Base-by-base conservation (phyloP, 1,284 basidiomycete genomes). In the Omphalotus olearius region DNA sequence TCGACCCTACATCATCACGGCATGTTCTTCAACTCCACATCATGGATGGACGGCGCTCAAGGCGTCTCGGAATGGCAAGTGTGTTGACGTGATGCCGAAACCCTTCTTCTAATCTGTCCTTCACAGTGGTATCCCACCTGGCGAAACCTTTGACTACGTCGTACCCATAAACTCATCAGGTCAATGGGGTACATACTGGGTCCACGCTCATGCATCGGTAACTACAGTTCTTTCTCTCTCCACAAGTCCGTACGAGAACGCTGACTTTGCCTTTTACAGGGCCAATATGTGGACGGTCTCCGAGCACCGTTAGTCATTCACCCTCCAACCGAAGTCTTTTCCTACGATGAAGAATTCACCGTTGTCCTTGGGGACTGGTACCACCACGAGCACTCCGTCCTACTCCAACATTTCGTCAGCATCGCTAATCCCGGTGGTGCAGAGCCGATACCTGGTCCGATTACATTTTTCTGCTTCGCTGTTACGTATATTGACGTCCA, bases 321-420 rank as follows among this genome's bases (percentile, higher is more conserved):
- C 61, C 85, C 75, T 9, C 64, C 68, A 26, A 74, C 66, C 58
- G 85, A 89, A 63, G 72, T 69, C 0, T 79, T 85, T 65, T 60
- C 73, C 0, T 98, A 98, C 69, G 95, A 98, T 68, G 92, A 89
- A 40, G 96, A 98, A 61, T 95, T 83, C 70, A 95, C 90, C 11
- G 74, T 98, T 57, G 69, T 93, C 45, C 72, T 97, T 1, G 79
- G 81, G 9, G 91, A 94, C 65, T 94, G 91, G 91, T 93, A 89
- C 63, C 90, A 95, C 64, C 64, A 83, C 5, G 75, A 93, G 66
- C 89, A 93, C 59, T 50, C 70, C 1, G 72, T 70, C 4, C 76
- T 94, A 41, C 55, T 88, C 37, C 69, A 82, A 45, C 68, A 81
- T 39, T 98, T 96, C 69, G 72, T 97, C 66, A 88, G 69, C 66